Percentiles rank a stretch among this genome's conserved stretches.
Evolutionary conservation across 371 early-diverging fungal genomes (phyloP).

Genomic region (Mucor sp.): DNA sequence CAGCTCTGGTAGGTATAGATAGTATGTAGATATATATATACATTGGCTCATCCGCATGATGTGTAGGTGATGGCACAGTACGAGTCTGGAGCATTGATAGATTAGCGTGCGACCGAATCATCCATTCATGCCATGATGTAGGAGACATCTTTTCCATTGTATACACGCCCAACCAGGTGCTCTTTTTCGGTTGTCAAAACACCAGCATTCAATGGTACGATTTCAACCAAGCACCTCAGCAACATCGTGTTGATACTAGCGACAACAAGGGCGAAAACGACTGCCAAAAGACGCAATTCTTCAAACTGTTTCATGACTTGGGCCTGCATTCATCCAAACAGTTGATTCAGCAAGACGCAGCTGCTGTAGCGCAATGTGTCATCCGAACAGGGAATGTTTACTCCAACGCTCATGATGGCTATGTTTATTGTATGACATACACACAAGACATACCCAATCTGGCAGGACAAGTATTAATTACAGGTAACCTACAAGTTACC

Average conservation of each 20-base stretch:
- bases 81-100: slow-evolving; percentile 70
- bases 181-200: slow-evolving; percentile 81
- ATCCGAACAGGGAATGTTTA: slow-evolving; percentile 58
- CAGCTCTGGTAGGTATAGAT: slow-evolving; percentile 70
- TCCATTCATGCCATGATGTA: slow-evolving; percentile 74
- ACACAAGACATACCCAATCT: slow-evolving; percentile 55
- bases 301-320: slow-evolving; percentile 43
- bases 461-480: slow-evolving; percentile 63
- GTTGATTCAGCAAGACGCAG: slow-evolving; percentile 31
- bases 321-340: slow-evolving; percentile 9
- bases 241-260: background rate
- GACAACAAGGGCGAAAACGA: background rate
- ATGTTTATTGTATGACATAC: slow-evolving; percentile 69
- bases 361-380: slow-evolving; percentile 52
- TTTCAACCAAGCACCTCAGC: slow-evolving; percentile 45
- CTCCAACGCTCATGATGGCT: slow-evolving; percentile 76
- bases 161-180: slow-evolving; percentile 50
- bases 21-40: too few species aligned
- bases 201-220: slow-evolving; percentile 80
- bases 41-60: background rate
- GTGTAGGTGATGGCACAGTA: slow-evolving; percentile 68
- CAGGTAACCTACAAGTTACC: slow-evolving; percentile 35
- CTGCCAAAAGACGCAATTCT: slow-evolving; percentile 34
- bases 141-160: slow-evolving; percentile 76
- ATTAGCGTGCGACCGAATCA: slow-evolving; percentile 59